Conservation (phyloP, 225 moss, liverwort and hornwort species). For the Bryoerythrophyllum caledonicum region DNA sequence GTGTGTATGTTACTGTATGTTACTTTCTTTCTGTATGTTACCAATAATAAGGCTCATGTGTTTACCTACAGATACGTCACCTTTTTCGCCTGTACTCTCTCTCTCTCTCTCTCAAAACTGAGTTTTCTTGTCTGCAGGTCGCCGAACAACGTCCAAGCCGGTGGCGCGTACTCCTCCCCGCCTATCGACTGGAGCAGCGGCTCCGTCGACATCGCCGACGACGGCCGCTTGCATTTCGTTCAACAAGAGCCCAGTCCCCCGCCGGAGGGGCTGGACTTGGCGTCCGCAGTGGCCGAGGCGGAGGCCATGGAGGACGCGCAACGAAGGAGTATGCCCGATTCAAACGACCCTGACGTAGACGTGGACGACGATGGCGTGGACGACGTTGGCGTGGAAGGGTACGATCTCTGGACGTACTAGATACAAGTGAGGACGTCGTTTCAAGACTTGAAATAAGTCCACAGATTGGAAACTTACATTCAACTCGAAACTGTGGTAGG, state of each 20-base stretch:
- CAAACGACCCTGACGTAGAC: background rate
- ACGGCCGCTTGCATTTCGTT: background rate
- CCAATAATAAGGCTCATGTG: too few relatives aligned
- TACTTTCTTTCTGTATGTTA: too few relatives aligned
- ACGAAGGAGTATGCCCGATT: too few relatives aligned
- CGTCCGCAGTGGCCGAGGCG: background rate
- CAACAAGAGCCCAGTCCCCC: background rate
- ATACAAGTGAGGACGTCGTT: background rate
- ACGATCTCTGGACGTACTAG: background rate
- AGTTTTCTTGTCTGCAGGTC: background rate
- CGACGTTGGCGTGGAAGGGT: background rate
- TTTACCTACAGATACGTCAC: too few relatives aligned
- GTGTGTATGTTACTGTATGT: too few relatives aligned
- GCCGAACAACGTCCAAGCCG: background rate
- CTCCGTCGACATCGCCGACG: background rate
- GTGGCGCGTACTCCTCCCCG: too few relatives aligned
- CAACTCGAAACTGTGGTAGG: background rate
- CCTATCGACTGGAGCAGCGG: background rate
- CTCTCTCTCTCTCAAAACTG: background rate
- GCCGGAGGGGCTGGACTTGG: background rate
- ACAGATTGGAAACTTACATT: too few relatives aligned
- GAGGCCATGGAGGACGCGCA: background rate
- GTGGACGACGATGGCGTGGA: background rate
- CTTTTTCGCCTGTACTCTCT: too few relatives aligned
- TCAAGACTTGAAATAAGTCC: too few relatives aligned